phyloP scores from a whole-genome alignment of 257 asterid species.

The Oldenlandia corymbosa region DNA sequence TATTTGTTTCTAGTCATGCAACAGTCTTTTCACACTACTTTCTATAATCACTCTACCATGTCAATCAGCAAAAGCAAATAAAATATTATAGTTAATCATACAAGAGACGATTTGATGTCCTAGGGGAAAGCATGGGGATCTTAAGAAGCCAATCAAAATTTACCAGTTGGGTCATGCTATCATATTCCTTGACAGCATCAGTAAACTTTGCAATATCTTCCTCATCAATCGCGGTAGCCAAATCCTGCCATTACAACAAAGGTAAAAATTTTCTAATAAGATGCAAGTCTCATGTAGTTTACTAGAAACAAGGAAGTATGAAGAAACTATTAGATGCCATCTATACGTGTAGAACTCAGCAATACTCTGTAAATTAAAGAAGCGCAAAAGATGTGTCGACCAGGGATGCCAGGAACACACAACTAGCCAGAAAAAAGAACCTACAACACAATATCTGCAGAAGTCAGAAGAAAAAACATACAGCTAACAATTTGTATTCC shows the following conservation, averaged over 20 bases:
- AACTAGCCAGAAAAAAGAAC: slow-evolving; percentile 9
- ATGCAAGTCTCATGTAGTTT: not conserved
- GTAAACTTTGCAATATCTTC: slow-evolving; percentile 94
- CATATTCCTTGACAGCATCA: slow-evolving; percentile 91
- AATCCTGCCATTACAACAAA: slow-evolving; percentile 40
- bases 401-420: not conserved
- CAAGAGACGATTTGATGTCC: not conserved
- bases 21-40: not conserved
- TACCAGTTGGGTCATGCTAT: slow-evolving; percentile 95
- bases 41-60: not conserved
- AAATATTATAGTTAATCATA: not conserved
- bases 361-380: not conserved
- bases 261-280: not conserved
- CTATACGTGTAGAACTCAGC: not conserved
- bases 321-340: not conserved
- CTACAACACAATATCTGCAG: not conserved
- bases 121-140: not conserved
- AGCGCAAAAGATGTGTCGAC: too few species aligned
- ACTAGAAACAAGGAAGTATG: not conserved
- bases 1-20: not conserved
- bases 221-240: slow-evolving; percentile 84
- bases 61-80: not conserved
- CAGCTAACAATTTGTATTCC: slow-evolving; percentile 72
- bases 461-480: slow-evolving; percentile 26
- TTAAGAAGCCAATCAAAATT: slow-evolving; percentile 7